Conservation (phyloP, 345 rosid genomes). For the Pugionium dolabratum region DNA sequence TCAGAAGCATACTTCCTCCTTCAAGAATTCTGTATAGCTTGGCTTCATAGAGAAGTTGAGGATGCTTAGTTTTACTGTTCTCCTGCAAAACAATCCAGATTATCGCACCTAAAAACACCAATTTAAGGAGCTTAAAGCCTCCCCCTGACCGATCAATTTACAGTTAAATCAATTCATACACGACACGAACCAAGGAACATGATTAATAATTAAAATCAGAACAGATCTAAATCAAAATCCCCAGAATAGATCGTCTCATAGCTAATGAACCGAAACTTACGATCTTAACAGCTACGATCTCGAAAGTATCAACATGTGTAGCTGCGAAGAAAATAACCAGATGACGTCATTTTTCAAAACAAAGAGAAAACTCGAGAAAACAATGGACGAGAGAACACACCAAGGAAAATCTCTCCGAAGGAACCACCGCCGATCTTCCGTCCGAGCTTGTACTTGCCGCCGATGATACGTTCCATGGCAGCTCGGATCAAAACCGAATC, state of each 20-base stretch:
- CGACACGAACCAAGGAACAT: neutral
- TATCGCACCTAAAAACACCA: neutral
- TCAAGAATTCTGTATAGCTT: slow-evolving; percentile 74
- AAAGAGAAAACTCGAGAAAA: neutral
- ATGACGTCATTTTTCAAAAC: neutral
- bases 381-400: slow-evolving; percentile 43
- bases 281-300: slow-evolving; percentile 92
- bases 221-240: slow-evolving; percentile 16
- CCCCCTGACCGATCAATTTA: neutral
- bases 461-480: slow-evolving; percentile 76
- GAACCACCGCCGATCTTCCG: slow-evolving; percentile 59
- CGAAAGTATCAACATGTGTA: slow-evolving; percentile 82
- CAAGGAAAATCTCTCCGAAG: slow-evolving; percentile 72
- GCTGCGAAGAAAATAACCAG: slow-evolving; percentile 50
- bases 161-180: neutral
- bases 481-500: slow-evolving; percentile 36
- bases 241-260: neutral
- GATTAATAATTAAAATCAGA: neutral
- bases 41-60: slow-evolving; percentile 87
- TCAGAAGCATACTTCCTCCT: slow-evolving; percentile 72
- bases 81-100: slow-evolving; percentile 49
- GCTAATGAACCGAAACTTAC: slow-evolving; percentile 51
- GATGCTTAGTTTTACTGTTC: slow-evolving; percentile 81
- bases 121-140: neutral
- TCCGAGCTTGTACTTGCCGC: slow-evolving; percentile 86